Percentiles rank a stretch among this genome's conserved stretches.
phyloP scores from a whole-genome alignment of 2,329 filamentous ascomycete genomes.

The Dichotomopilus funicola region DNA sequence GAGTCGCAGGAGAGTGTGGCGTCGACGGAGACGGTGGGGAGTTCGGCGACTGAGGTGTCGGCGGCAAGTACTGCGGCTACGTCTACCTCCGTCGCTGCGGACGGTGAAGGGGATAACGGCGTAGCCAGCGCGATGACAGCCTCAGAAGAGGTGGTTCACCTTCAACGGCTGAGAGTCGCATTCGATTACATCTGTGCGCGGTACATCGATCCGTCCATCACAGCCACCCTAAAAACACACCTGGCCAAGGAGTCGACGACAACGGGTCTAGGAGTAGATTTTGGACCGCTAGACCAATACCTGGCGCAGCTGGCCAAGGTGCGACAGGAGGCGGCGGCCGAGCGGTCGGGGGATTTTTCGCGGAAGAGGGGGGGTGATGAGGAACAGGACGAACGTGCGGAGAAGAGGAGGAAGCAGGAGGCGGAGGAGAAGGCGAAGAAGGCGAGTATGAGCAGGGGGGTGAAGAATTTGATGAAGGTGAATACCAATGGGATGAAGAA shows the following conservation, averaged over 20 bases:
- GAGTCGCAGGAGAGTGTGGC: constrained; percentile 39
- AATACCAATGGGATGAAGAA: constrained; percentile 94
- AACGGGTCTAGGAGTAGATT: constrained; percentile 45
- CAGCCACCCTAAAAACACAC: constrained; percentile 35
- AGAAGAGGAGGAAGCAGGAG: constrained; percentile 80
- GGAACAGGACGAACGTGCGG: constrained; percentile 59
- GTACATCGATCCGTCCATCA: constrained; percentile 49
- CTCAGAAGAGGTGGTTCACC: constrained; percentile 42
- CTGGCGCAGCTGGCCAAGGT: constrained; percentile 59
- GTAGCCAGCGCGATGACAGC: constrained; percentile 40
- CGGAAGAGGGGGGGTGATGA: constrained; percentile 63
- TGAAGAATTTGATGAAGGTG: constrained; percentile 80
- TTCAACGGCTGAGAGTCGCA: constrained; percentile 59
- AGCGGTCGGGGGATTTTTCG: constrained; percentile 65
- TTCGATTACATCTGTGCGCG: constrained; percentile 57
- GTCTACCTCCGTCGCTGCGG: constrained; percentile 28
- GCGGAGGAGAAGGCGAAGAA: constrained; percentile 86
- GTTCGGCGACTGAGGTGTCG: constrained; percentile 35
- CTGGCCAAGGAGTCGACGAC: constrained; percentile 26
- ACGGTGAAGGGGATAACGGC: constrained; percentile 24
- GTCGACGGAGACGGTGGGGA: constrained; percentile 32
- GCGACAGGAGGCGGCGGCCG: constrained; percentile 62
- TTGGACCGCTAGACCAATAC: constrained; percentile 64
- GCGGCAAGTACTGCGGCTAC: constrained; percentile 36
- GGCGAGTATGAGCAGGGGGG: constrained; percentile 63